Evolutionary conservation across 768 basidiomycete species (phyloP), one percentile per base, ranked within the genome.

Genomic region (Pisolithus sp.): DNA sequence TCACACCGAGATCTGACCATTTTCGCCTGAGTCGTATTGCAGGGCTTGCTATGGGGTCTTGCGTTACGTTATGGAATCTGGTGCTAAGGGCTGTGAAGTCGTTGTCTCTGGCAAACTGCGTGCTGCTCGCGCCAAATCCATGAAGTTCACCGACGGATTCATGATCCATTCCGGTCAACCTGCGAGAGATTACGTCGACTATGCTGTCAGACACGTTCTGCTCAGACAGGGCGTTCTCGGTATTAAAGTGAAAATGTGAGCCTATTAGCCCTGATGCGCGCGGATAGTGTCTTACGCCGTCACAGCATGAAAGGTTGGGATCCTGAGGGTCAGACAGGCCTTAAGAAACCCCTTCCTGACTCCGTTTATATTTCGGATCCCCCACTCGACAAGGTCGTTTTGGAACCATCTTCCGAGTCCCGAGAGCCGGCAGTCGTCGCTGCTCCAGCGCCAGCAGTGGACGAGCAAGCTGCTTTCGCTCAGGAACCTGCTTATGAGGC

Each of bases 131-230:
- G 96, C 96, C 66, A 99, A 99, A 76, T 90, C 93, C 18, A 99
- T 99, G 96, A 99, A 99, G 75, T 98, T 99, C 78, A 97, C 94
- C 68, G 96, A 99, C 66, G 96, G 96, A 50, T 97, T 97, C 86
- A 93, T 93, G 90, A 90, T 93, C 66, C 90, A 93, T 80, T 96
- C 95, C 57, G 94, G 94, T 83, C 96, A 99, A 76, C 96, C 96
- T 60, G 86, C 85, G 46, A 78, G 85, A 50, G 96, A 99, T 70
- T 99, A 94, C 64, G 93, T 99, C 57, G 95, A 98, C 76, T 81
- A 91, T 62, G 96, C 96, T 54, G 94, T 97, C 63, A 84, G 96
- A 61, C 96, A 99, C 78, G 96, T 98, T 63, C 82, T 98, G 63
- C 83, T 99, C 59, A 87, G 90, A 62, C 96, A 99, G 71, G 96